These are phyloP conservation scores for Priceomyces fermenticarens DNA, from an alignment of 805 yeast species.

Conservation along the genomic window DNA sequence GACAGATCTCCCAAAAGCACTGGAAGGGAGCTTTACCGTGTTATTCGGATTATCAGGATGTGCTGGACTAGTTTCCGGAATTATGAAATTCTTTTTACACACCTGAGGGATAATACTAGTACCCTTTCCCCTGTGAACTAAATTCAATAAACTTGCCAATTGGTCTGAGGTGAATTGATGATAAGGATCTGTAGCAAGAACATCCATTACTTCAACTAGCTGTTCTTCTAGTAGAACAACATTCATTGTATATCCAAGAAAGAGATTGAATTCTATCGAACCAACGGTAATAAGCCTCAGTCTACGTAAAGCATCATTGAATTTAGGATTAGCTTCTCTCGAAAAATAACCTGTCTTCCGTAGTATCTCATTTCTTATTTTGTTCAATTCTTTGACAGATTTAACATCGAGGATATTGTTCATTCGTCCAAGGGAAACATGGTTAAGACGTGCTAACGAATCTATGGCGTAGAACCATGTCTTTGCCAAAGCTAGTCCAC, in stretches of 20 bases:
- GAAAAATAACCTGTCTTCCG: conserved; percentile 31
- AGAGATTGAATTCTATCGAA: conserved; percentile 25
- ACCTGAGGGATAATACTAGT: conserved; percentile 25
- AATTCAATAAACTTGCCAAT: conserved; percentile 29
- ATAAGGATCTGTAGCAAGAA: conserved; percentile 14
- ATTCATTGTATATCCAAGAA: conserved; percentile 29
- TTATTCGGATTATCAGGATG: conserved; percentile 26
- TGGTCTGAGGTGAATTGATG: conserved; percentile 16
- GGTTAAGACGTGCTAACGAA: conserved; percentile 47
- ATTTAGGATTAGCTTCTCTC: conserved; percentile 21
- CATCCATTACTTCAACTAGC: conserved; percentile 21
- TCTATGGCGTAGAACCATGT: conserved; percentile 58
- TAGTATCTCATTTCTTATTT: conserved; percentile 16
- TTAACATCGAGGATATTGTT: neutral
- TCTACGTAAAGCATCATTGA: conserved; percentile 28
- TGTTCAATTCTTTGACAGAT: conserved; percentile 6
- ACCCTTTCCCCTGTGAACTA: conserved; percentile 27
- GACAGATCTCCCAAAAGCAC: conserved; percentile 18
- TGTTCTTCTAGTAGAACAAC: conserved; percentile 25
- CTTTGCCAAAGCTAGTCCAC: conserved; percentile 50
- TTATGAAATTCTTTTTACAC: conserved; percentile 15
- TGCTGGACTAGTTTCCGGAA: conserved; percentile 23
- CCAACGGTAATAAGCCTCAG: conserved; percentile 18
- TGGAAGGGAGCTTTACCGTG: conserved; percentile 15
- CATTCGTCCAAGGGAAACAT: neutral